Percentiles rank a stretch among this genome's conserved stretches.
phyloP scores from a whole-genome alignment of 805 yeast species.

The Candida germanica region DNA sequence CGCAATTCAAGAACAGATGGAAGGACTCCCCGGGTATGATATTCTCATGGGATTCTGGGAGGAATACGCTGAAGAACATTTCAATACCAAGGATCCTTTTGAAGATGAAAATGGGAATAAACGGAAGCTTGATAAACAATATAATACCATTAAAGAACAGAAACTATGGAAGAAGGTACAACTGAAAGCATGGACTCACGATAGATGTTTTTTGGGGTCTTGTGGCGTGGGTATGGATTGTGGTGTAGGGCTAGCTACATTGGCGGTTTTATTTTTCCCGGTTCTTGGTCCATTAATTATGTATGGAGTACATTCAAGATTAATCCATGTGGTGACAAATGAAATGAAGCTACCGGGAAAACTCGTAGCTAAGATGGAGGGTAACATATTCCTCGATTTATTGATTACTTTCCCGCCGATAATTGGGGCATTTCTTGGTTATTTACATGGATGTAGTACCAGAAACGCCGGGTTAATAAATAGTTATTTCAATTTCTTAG shows the following conservation, averaged over 20 bases:
- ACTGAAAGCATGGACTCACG: conserved; percentile 82
- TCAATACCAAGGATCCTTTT: conserved; percentile 66
- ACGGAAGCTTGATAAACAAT: conserved; percentile 57
- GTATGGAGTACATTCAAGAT: conserved; percentile 73
- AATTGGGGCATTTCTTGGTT: conserved; percentile 71
- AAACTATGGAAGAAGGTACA: conserved; percentile 73
- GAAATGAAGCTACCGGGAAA: conserved; percentile 55
- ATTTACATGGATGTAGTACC: conserved; percentile 85
- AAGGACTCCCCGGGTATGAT: conserved; percentile 56
- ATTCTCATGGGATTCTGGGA: conserved; percentile 56
- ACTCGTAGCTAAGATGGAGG: conserved; percentile 66
- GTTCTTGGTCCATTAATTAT: conserved; percentile 80
- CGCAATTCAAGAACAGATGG: conserved; percentile 25
- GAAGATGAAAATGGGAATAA: conserved; percentile 57
- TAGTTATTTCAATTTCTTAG: conserved; percentile 19
- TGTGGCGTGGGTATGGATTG: conserved; percentile 61
- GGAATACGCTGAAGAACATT: conserved; percentile 63
- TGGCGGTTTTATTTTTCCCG: conserved; percentile 64
- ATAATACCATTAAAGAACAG: conserved; percentile 50
- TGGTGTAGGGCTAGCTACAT: conserved; percentile 76
- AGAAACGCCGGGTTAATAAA: conserved; percentile 84
- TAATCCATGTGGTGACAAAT: conserved; percentile 59
- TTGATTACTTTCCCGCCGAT: conserved; percentile 75
- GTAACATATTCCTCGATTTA: conserved; percentile 72
- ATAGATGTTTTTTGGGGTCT: conserved; percentile 77